Percentiles rank a stretch among this genome's conserved stretches.
These are phyloP conservation scores for Sporothrix pseudoabietina DNA, from an alignment of 2,329 filamentous ascomycete genomes.

Conservation along the genomic window DNA sequence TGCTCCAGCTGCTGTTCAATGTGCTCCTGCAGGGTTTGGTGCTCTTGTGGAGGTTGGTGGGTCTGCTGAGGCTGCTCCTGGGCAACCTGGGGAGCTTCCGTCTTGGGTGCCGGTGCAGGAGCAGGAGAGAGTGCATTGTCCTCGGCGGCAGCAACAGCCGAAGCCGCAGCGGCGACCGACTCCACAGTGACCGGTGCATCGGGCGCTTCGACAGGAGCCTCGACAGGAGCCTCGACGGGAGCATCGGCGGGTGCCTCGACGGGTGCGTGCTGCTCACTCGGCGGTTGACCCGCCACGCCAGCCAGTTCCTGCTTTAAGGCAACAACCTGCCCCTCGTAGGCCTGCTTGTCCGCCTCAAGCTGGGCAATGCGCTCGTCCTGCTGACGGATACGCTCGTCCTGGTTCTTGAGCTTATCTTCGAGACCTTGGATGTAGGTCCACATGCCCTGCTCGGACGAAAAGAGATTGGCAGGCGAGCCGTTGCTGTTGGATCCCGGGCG, in stretches of 20 bases:
- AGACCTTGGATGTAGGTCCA: constrained; percentile 73
- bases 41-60: not conserved
- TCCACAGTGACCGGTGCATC: not conserved
- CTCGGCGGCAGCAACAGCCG: not conserved
- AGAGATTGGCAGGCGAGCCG: constrained; percentile 55
- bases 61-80: constrained; percentile 15
- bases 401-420: constrained; percentile 59
- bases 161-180: not conserved
- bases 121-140: not conserved
- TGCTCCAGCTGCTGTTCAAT: constrained; percentile 29
- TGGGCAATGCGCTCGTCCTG: constrained; percentile 38
- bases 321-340: constrained; percentile 44
- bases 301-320: constrained; percentile 44
- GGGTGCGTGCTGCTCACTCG: not conserved
- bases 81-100: not conserved
- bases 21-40: constrained; percentile 16
- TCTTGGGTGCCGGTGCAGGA: not conserved
- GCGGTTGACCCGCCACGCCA: constrained; percentile 18
- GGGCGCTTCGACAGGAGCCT: not conserved
- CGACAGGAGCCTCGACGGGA: not conserved
- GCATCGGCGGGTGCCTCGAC: not conserved
- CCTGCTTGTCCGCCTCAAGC: constrained; percentile 47
- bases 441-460: constrained; percentile 64
- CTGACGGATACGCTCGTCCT: constrained; percentile 48
- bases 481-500: constrained; percentile 35